A percentile compares a stretch with the other conserved stretches of the same genome.
These are phyloP conservation scores for Mediolabrus comicus DNA, from an alignment of 108 stramenopile genomes.

Conservation along the genomic window DNA sequence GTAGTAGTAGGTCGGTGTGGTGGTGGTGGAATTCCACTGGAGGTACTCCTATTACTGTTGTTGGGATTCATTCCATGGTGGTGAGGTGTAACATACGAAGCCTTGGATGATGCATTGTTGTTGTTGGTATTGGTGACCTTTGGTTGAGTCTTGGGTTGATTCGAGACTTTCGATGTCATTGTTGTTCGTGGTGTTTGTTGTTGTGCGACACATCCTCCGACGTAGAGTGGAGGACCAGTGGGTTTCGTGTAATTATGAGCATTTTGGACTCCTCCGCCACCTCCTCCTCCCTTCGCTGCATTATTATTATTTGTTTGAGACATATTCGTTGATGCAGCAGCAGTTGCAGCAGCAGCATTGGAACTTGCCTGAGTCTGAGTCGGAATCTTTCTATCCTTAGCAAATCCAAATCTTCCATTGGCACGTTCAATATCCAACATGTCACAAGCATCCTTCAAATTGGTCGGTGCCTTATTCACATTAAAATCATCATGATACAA, in stretches of 20 bases:
- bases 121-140: too few species aligned
- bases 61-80: constrained; percentile 9
- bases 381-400: constrained; percentile 34
- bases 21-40: background rate
- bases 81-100: constrained; percentile 11
- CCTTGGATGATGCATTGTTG: constrained; percentile 1
- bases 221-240: background rate
- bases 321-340: background rate
- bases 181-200: background rate
- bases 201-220: background rate
- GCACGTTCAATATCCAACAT: constrained; percentile 66
- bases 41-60: background rate
- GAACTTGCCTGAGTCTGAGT: background rate
- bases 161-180: background rate
- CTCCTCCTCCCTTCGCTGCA: too few species aligned
- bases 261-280: background rate
- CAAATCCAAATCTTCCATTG: constrained; percentile 62
- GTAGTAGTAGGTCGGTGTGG: background rate
- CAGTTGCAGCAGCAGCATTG: background rate
- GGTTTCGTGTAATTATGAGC: background rate
- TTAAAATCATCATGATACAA: constrained; percentile 67
- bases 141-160: background rate
- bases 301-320: background rate
- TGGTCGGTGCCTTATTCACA: constrained; percentile 66
- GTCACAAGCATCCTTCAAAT: constrained; percentile 69